Percentiles rank a stretch among this genome's conserved stretches.
These are phyloP conservation scores for Sporopachydermia cereana DNA, from an alignment of 1,139 yeast genomes.

Conservation along the genomic window DNA sequence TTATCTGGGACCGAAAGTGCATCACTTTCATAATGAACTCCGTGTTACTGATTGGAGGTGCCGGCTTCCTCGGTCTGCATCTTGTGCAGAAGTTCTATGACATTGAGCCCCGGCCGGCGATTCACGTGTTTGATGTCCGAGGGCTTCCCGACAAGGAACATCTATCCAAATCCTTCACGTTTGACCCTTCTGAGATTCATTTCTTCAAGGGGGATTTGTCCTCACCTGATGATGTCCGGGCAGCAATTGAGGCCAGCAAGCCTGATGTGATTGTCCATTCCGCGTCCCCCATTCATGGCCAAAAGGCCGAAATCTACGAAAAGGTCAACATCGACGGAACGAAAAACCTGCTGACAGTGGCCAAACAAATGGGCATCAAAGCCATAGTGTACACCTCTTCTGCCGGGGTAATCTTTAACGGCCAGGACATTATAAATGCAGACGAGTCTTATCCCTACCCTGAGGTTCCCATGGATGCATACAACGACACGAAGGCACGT, in stretches of 20 bases:
- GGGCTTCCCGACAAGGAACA: conserved; percentile 52
- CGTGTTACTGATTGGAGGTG: conserved; percentile 81
- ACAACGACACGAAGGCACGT: conserved; percentile 86
- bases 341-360: conserved; percentile 53
- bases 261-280: conserved; percentile 86
- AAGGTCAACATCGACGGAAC: conserved; percentile 93
- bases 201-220: conserved; percentile 83
- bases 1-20: too few species aligned
- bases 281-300: conserved; percentile 93
- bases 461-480: conserved; percentile 86
- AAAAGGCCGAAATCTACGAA: conserved; percentile 65
- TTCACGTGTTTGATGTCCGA: conserved; percentile 85
- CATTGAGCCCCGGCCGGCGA: conserved; percentile 53
- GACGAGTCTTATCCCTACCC: conserved; percentile 95
- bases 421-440: conserved; percentile 80
- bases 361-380: conserved; percentile 39
- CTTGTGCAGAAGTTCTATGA: conserved; percentile 74
- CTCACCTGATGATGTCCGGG: conserved; percentile 49
- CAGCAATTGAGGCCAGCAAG: conserved; percentile 45
- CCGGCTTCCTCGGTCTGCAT: conserved; percentile 92
- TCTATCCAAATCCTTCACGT: conserved; percentile 62
- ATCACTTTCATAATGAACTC: too few species aligned
- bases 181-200: conserved; percentile 41
- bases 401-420: conserved; percentile 95
- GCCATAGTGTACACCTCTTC: conserved; percentile 92